Evolutionary conservation across 208 protist species (phyloP).

Genomic region (Trypanosoma congolense): DNA sequence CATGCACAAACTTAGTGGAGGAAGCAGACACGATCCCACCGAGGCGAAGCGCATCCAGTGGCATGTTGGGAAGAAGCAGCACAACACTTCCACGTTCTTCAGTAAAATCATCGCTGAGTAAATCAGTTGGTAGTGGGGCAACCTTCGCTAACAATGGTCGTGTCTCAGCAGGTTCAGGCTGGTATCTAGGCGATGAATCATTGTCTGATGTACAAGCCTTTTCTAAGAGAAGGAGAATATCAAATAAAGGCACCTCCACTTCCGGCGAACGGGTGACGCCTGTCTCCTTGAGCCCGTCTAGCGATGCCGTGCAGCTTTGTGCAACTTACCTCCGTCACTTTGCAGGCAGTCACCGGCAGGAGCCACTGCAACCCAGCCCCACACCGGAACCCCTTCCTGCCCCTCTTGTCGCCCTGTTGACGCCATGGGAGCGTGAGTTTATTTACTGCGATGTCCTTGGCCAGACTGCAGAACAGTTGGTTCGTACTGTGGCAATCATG

Average conservation of each 20-base stretch:
- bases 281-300: neutral
- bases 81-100: neutral
- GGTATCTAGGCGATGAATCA: neutral
- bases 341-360: conserved; percentile 1
- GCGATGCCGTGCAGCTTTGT: conserved; percentile 15
- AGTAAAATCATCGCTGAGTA: neutral
- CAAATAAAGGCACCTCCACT: neutral
- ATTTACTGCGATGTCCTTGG: conserved; percentile 59
- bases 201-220: neutral
- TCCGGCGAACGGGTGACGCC: neutral
- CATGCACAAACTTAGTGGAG: neutral
- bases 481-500: conserved; percentile 19
- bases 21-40: neutral
- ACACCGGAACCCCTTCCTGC: conserved; percentile 43
- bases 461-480: conserved; percentile 25
- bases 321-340: conserved; percentile 29
- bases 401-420: conserved; percentile 49
- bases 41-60: neutral
- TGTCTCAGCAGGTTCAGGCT: neutral
- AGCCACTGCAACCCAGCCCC: conserved; percentile 19
- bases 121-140: neutral
- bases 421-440: conserved; percentile 53
- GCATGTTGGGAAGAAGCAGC: neutral
- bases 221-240: neutral
- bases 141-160: neutral